Evolutionary conservation across 23 red algal genomes (phyloP).

Genomic region (Gracilaria gracilis): DNA sequence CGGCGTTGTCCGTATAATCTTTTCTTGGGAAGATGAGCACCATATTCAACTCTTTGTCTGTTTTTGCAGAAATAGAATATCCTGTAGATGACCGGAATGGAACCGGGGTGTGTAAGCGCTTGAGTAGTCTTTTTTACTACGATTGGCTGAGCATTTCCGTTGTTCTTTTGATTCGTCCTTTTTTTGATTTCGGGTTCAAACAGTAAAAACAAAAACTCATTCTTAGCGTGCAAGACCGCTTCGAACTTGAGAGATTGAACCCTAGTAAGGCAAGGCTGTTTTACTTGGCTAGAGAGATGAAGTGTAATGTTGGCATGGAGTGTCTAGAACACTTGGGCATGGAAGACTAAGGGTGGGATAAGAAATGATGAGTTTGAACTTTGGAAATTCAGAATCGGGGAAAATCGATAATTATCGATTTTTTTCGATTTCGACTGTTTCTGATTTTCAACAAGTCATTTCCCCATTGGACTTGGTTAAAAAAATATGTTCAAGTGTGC

Average conservation of each 20-base stretch:
- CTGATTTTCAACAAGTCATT: too few relatives aligned
- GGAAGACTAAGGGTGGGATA: too few relatives aligned
- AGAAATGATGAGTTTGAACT: too few relatives aligned
- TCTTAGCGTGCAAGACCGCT: background rate
- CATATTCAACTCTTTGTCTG: slow-evolving; percentile 17
- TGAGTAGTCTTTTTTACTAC: slow-evolving; percentile 50
- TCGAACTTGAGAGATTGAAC: background rate
- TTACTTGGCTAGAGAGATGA: background rate
- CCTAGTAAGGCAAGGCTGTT: background rate
- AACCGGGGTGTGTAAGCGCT: slow-evolving; percentile 33
- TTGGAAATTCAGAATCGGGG: too few relatives aligned
- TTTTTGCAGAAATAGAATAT: slow-evolving; percentile 48
- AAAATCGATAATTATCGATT: too few relatives aligned
- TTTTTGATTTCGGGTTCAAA: background rate
- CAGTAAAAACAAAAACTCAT: background rate
- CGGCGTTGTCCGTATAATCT: slow-evolving; percentile 23
- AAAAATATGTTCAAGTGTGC: too few relatives aligned
- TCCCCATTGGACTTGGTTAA: too few relatives aligned
- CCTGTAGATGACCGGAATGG: slow-evolving; percentile 45
- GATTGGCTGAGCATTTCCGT: slow-evolving; percentile 59
- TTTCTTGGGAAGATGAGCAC: slow-evolving; percentile 13
- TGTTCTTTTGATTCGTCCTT: slow-evolving; percentile 56
- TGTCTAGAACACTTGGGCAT: too few relatives aligned
- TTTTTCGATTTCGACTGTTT: too few relatives aligned
- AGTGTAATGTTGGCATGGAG: background rate